Evolutionary conservation across 2,329 filamentous ascomycete species (phyloP), one percentile per base, ranked within the genome.

Genomic region (Onygenales sp.): DNA sequence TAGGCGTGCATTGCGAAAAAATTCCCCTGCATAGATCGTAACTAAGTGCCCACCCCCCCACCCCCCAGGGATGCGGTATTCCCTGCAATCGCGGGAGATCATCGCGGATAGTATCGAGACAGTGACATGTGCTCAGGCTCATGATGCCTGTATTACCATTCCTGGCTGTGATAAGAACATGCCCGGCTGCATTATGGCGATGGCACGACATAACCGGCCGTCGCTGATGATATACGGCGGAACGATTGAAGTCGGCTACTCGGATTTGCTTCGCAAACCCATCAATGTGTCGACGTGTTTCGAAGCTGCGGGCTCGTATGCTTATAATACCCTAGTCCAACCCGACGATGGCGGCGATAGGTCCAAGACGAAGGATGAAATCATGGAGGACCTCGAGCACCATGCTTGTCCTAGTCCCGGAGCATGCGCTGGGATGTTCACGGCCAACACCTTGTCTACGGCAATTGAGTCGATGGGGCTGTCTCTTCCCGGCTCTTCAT

Each of bases 101-200:
- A 96, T 97, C 60, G 91, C 91, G 58, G 91, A 97, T 72, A 91
- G 85, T 61, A 90, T 96, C 64, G 92, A 97, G 74, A 91, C 88
- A 1, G 87, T 95, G 41, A 96, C 90, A 1, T 92, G 86, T 67
- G 92, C 88, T 5, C 91, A 96, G 68, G 86, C 87, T 61, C 89
- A 96, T 70, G 92, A 96, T 67, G 92, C 90, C 55, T 94, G 91
- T 69, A 91, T 96, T 67, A 84, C 88, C 33, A 92, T 96, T 61
- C 90, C 92, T 0, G 91, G 91, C 9, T 96, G 91, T 69, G 91
- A 96, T 75, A 96, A 96, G 80, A 96, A 96, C 70, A 96, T 96
- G 92, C 91, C 91, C 0, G 91, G 91, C 58, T 86, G 88, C 13
- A 78, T 93, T 58, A 95, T 95, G 85, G 90, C 87, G 0, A 90